Conservation (phyloP, 139 green algal species). For the Coelastrella sp. region DNA sequence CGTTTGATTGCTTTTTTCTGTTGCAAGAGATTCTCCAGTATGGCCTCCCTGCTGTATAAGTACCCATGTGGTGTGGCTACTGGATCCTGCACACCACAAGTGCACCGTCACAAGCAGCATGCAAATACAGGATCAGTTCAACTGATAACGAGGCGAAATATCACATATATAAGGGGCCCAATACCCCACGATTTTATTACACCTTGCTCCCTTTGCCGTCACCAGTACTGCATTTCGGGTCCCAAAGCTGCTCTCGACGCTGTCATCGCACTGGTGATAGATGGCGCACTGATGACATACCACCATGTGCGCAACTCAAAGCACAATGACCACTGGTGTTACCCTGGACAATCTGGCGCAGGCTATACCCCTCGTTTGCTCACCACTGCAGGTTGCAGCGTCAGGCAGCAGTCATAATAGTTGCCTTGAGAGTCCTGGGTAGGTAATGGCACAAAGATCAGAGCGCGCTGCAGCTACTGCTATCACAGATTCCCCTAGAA, state of each 20-base stretch:
- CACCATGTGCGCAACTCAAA: no score
- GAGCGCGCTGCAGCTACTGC: background rate
- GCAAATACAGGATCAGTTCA: background rate
- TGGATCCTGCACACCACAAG: constrained; percentile 75
- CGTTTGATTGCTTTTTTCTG: constrained; percentile 92
- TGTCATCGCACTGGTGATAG: no score
- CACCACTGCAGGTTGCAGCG: constrained; percentile 82
- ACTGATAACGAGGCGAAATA: background rate
- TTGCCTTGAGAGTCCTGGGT: constrained; percentile 88
- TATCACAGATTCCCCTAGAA: background rate
- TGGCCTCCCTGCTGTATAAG: constrained; percentile 89
- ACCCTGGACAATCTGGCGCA: no score
- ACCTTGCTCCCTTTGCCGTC: no score
- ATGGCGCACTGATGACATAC: no score
- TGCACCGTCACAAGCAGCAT: background rate
- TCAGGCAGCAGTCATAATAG: constrained; percentile 91
- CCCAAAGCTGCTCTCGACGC: no score
- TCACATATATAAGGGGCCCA: background rate
- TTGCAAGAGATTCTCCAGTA: constrained; percentile 85
- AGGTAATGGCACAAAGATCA: background rate
- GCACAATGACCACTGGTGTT: no score
- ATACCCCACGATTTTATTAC: no score
- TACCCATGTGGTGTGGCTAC: constrained; percentile 84
- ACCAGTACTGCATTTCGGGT: no score
- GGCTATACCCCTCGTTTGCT: background rate